phyloP scores from a whole-genome alignment of 352 stramenopile species.

The Pythium rishiriense region DNA sequence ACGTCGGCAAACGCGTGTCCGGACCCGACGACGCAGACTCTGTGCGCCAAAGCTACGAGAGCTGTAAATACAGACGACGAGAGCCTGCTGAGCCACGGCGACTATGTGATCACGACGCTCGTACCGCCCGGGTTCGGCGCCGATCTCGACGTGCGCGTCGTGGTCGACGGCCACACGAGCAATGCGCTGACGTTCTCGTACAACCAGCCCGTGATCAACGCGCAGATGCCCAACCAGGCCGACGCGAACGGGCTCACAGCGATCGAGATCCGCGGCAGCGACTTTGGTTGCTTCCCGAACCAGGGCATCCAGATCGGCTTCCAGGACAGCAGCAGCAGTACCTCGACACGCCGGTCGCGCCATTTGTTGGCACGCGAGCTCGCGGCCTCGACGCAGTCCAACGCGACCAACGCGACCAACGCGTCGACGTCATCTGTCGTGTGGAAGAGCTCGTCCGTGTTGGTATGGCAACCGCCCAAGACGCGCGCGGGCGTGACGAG shows the following conservation, averaged over 20 bases:
- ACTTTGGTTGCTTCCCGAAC: conserved; percentile 71
- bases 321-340: conserved; percentile 8
- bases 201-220: conserved; percentile 54
- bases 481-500: conserved; percentile 50
- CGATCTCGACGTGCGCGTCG: conserved; percentile 39
- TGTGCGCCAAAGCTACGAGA: conserved; percentile 29
- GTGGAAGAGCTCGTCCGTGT: conserved; percentile 49
- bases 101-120: conserved; percentile 48
- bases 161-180: conserved; percentile 51
- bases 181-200: conserved; percentile 57
- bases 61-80: conserved; percentile 28
- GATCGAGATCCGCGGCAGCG: conserved; percentile 59
- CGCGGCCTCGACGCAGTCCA: too few relatives aligned
- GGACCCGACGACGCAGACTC: conserved; percentile 26
- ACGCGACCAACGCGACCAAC: too few relatives aligned
- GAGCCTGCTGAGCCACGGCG: conserved; percentile 40
- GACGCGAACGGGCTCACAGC: conserved; percentile 62
- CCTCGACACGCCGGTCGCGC: not conserved
- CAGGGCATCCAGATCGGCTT: conserved; percentile 55
- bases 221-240: conserved; percentile 65
- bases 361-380: not conserved
- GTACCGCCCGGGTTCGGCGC: conserved; percentile 54
- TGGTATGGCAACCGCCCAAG: conserved; percentile 63
- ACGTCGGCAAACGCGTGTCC: conserved; percentile 35
- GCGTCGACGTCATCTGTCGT: conserved; percentile 36